phyloP scores from a whole-genome alignment of 2,329 filamentous ascomycete species.

The Colletotrichum horii region DNA sequence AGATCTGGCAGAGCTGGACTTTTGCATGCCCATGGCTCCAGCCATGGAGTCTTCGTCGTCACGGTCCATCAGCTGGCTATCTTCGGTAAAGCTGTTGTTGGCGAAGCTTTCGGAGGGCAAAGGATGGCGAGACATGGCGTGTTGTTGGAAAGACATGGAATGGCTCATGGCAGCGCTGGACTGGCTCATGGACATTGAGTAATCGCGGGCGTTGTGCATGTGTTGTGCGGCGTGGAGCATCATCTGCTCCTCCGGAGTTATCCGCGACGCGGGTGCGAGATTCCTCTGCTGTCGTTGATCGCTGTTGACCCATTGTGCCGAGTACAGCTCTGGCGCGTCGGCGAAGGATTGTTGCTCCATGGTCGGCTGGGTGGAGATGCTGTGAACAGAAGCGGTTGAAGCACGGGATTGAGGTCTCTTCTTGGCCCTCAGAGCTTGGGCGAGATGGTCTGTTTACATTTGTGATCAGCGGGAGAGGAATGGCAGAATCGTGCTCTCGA shows the following conservation, averaged over 20 bases:
- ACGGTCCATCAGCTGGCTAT: slow-evolving; percentile 65
- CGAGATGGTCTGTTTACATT: slow-evolving; percentile 32
- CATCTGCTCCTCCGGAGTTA: slow-evolving; percentile 65
- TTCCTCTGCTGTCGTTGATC: slow-evolving; percentile 49
- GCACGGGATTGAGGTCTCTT: slow-evolving; percentile 60
- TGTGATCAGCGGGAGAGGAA: slow-evolving; percentile 29
- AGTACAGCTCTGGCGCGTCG: slow-evolving; percentile 49
- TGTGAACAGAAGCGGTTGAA: slow-evolving; percentile 63
- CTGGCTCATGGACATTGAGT: slow-evolving; percentile 44
- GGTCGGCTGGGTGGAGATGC: slow-evolving; percentile 55
- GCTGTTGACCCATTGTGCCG: slow-evolving; percentile 54
- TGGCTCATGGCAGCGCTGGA: slow-evolving; percentile 31
- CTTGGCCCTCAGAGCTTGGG: slow-evolving; percentile 43
- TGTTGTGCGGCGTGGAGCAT: slow-evolving; percentile 59
- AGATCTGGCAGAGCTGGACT: slow-evolving; percentile 64
- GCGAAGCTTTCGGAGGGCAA: slow-evolving; percentile 60
- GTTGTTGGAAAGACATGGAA: slow-evolving; percentile 37
- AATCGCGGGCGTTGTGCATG: slow-evolving; percentile 55
- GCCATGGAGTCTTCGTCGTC: slow-evolving; percentile 64
- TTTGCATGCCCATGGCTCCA: slow-evolving; percentile 51
- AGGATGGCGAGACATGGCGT: slow-evolving; percentile 50
- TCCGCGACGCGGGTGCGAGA: slow-evolving; percentile 46
- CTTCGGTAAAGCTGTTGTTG: slow-evolving; percentile 62
- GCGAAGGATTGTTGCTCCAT: slow-evolving; percentile 53
- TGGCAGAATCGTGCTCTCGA: neutral